Conservation (phyloP, 106 monocot genomes). For the Platanthera zijinensis region DNA sequence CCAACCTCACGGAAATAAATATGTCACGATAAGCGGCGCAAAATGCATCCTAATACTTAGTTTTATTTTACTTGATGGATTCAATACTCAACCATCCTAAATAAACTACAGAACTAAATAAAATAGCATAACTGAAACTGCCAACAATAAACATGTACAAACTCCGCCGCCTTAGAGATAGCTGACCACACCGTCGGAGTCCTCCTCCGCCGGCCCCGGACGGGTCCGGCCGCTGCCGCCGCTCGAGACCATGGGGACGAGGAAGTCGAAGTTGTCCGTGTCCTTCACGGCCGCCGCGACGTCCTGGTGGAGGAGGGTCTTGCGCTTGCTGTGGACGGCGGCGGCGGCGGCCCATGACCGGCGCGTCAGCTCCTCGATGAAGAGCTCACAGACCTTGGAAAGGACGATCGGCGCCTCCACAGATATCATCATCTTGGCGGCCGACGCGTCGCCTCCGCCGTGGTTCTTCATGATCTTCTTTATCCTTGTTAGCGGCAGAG, state of each 20-base stretch:
- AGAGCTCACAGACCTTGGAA: slow-evolving; percentile 35
- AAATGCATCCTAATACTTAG: too few species aligned
- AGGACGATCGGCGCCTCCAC: slow-evolving; percentile 36
- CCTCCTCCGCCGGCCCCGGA: background rate
- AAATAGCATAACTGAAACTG: too few species aligned
- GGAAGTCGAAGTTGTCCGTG: slow-evolving; percentile 31
- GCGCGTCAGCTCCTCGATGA: slow-evolving; percentile 31
- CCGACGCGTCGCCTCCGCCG: slow-evolving; percentile 6
- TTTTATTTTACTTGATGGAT: too few species aligned
- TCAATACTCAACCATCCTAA: too few species aligned
- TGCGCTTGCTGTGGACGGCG: slow-evolving; percentile 24
- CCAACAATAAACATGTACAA: too few species aligned
- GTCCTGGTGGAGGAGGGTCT: slow-evolving; percentile 31
- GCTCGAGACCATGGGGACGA: slow-evolving; percentile 21
- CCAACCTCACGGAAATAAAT: too few species aligned
- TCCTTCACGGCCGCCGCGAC: slow-evolving; percentile 16
- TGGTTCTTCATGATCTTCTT: slow-evolving; percentile 36
- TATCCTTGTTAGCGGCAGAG: slow-evolving; percentile 33
- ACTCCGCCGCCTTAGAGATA: background rate
- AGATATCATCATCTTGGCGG: slow-evolving; percentile 25
- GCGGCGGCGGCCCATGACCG: slow-evolving; percentile 22
- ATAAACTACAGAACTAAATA: too few species aligned
- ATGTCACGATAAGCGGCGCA: too few species aligned
- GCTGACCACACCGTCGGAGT: slow-evolving; percentile 4
- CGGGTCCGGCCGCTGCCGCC: background rate